Percentiles rank a stretch among this genome's conserved stretches.
phyloP scores from a whole-genome alignment of 2,329 filamentous ascomycete species.

The Fusarium sp. region DNA sequence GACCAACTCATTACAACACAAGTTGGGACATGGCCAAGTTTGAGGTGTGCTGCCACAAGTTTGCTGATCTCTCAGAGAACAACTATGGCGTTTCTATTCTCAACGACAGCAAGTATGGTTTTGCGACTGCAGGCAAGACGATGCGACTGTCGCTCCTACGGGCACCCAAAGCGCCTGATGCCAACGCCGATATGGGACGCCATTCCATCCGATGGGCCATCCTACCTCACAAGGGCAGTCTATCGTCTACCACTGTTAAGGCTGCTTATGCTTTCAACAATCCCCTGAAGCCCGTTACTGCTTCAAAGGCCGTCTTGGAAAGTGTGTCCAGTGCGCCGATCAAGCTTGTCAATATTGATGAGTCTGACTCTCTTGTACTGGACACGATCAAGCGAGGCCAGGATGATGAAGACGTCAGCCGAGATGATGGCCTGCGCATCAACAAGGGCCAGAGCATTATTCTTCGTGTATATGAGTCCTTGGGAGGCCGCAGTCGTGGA shows the following conservation, averaged over 20 bases:
- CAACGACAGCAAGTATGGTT: slow-evolving; percentile 96
- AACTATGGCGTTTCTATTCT: slow-evolving; percentile 92
- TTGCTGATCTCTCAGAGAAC: slow-evolving; percentile 88
- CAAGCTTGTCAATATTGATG: slow-evolving; percentile 68
- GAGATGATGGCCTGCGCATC: slow-evolving; percentile 67
- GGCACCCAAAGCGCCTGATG: slow-evolving; percentile 91
- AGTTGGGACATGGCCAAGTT: slow-evolving; percentile 98
- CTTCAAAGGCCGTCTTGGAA: slow-evolving; percentile 42
- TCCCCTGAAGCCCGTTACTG: slow-evolving; percentile 63
- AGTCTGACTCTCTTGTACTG: slow-evolving; percentile 73
- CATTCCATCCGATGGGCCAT: slow-evolving; percentile 92
- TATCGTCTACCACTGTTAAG: slow-evolving; percentile 79
- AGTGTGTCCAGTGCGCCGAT: slow-evolving; percentile 60
- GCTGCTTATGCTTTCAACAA: slow-evolving; percentile 93
- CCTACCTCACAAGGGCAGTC: slow-evolving; percentile 79
- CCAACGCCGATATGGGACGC: slow-evolving; percentile 90
- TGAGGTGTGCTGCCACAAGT: slow-evolving; percentile 95
- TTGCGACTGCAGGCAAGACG: slow-evolving; percentile 85
- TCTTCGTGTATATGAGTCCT: slow-evolving; percentile 84
- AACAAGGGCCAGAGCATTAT: slow-evolving; percentile 83
- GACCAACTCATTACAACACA: slow-evolving; percentile 98
- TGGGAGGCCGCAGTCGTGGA: slow-evolving; percentile 83
- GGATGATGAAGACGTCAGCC: slow-evolving; percentile 79
- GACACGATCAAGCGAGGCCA: slow-evolving; percentile 95
- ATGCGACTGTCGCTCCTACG: slow-evolving; percentile 91